These are phyloP conservation scores for Gilbertella persicaria DNA, from an alignment of 371 early-diverging fungal species.

Conservation along the genomic window DNA sequence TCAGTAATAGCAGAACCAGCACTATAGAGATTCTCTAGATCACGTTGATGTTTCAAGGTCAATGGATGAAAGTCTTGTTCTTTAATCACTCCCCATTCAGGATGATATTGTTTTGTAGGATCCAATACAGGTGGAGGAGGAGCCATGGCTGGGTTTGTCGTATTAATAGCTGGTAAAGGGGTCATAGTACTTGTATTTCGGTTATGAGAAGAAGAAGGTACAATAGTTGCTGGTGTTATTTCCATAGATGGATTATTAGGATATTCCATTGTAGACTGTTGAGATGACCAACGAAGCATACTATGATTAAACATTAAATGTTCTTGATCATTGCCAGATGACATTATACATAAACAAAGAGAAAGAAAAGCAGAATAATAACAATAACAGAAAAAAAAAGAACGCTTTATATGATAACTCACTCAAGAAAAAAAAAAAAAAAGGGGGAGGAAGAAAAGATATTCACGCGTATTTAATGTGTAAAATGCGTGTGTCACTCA, in stretches of 20 bases:
- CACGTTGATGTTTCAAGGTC: slow-evolving; percentile 48
- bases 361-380: neutral
- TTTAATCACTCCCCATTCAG: slow-evolving; percentile 51
- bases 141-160: slow-evolving; percentile 20
- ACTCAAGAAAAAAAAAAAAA: neutral
- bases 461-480: neutral
- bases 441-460: neutral
- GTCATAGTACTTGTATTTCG: neutral
- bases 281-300: slow-evolving; percentile 17
- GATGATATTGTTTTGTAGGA: slow-evolving; percentile 41
- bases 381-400: neutral
- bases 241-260: neutral
- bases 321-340: slow-evolving; percentile 13
- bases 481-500: neutral
- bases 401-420: neutral
- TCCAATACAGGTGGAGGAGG: slow-evolving; percentile 18
- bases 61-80: slow-evolving; percentile 49
- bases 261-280: slow-evolving; percentile 8
- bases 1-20: slow-evolving; percentile 34
- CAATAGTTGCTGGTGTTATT: neutral
- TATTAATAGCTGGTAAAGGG: slow-evolving; percentile 10
- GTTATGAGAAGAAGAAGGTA: neutral
- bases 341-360: slow-evolving; percentile 6
- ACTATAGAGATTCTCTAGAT: slow-evolving; percentile 37
- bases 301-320: slow-evolving; percentile 14